Percentiles rank a stretch among this genome's conserved stretches.
Evolutionary conservation across 805 yeast genomes (phyloP).

Genomic region (Candida sphagnicola): DNA sequence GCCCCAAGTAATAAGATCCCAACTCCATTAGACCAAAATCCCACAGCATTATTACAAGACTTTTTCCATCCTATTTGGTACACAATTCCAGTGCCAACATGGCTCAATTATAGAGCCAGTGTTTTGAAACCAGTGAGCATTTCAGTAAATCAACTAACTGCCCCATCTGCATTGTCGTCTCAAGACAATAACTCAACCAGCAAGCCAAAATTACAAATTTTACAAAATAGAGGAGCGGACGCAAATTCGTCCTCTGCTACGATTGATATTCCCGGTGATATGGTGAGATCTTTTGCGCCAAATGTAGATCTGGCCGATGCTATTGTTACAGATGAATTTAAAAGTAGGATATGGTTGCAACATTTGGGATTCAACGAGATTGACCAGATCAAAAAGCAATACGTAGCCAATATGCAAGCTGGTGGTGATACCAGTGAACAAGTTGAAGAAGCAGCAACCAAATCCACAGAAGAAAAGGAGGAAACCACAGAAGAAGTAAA

Average conservation of each 20-base stretch:
- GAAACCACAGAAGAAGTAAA: constrained; percentile 2
- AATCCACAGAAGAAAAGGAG: constrained; percentile 5
- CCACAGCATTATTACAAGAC: constrained; percentile 34
- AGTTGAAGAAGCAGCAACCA: constrained; percentile 9
- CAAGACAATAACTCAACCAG: constrained; percentile 7
- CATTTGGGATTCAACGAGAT: constrained; percentile 35
- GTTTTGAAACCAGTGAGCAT: constrained; percentile 17
- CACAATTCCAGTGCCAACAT: constrained; percentile 38
- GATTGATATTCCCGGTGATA: constrained; percentile 9
- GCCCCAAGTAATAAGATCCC: constrained; percentile 30
- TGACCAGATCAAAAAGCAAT: constrained; percentile 19
- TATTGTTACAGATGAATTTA: constrained; percentile 28
- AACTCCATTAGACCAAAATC: constrained; percentile 24
- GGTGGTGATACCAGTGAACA: constrained; percentile 5
- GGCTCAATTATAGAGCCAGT: constrained; percentile 32
- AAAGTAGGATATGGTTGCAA: constrained; percentile 34
- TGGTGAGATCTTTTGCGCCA: constrained; percentile 35
- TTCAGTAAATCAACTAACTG: constrained; percentile 2
- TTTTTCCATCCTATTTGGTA: constrained; percentile 45
- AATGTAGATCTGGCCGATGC: constrained; percentile 28
- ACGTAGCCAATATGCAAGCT: constrained; percentile 10
- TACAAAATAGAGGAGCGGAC: constrained; percentile 9
- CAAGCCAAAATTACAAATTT: constrained; percentile 11
- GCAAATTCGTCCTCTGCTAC: constrained; percentile 3
- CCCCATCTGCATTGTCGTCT: constrained; percentile 3